These are phyloP conservation scores for Argentina anserina DNA, from an alignment of 306 rosid genomes.

Conservation along the genomic window DNA sequence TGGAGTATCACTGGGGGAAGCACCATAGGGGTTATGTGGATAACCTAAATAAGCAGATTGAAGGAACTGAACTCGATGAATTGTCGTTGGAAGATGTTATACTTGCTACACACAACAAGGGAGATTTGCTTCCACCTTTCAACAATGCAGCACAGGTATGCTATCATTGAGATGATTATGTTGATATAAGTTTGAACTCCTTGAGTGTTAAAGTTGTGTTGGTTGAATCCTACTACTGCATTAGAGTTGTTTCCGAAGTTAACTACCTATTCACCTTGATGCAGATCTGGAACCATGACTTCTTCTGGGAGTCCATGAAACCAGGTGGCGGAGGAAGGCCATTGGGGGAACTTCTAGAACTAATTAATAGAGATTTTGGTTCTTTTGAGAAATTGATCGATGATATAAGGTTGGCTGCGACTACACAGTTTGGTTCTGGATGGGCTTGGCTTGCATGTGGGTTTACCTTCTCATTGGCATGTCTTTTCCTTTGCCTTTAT, in stretches of 20 bases:
- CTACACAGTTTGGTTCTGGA: conserved; percentile 93
- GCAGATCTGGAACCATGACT: conserved; percentile 66
- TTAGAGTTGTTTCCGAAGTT: not conserved
- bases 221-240: not conserved
- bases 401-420: conserved; percentile 62
- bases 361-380: conserved; percentile 83
- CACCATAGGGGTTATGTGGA: conserved; percentile 83
- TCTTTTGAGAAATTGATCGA: conserved; percentile 61
- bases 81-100: conserved; percentile 56
- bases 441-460: conserved; percentile 98
- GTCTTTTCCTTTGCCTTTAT: conserved; percentile 11
- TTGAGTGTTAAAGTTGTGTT: not conserved
- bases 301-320: conserved; percentile 69
- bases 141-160: conserved; percentile 86
- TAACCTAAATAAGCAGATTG: conserved; percentile 75
- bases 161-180: not conserved
- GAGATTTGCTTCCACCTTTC: conserved; percentile 76
- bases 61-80: conserved; percentile 68
- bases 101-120: conserved; percentile 57
- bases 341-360: conserved; percentile 70
- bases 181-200: not conserved
- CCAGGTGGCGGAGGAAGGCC: conserved; percentile 87
- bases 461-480: conserved; percentile 18
- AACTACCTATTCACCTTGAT: not conserved
- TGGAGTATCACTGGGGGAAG: conserved; percentile 94